Base-by-base conservation (phyloP, 495 filamentous ascomycete genomes). In the Viridothelium virens region DNA sequence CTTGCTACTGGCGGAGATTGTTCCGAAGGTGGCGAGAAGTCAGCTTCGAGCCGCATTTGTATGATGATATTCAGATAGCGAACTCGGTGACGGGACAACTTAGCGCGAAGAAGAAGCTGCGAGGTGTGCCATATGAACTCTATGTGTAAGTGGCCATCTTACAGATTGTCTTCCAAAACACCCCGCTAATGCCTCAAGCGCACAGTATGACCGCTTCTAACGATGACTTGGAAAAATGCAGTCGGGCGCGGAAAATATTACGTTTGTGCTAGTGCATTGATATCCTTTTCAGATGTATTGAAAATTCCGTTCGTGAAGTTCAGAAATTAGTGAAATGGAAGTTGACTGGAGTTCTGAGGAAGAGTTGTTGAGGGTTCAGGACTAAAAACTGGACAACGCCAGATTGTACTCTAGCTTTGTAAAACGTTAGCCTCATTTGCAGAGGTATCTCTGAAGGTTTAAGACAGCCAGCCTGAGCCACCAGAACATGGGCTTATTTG, bases 1-100 rank as follows among this genome's bases (percentile, higher is more conserved):
- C 69, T 10, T 75, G 73, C 63, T 75, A 75, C 56, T 75, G 73
- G 73, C 65, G 73, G 4, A 56, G 64, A 12, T 53, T 75, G 59
- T 65, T 70, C n/a, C 38, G 68, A 25, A 63, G 36, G 9, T 75
- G 71, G 70, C n/a, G 53, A 59, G 4, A 59, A 3, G 31, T 59
- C 53, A 59, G 53, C 53, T 59, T 59, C 36, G 53, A 59, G 53
- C 53, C 53, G 31, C 25, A 59, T 34, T 59, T 59, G 31, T 36
- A 59, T 59, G 53, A 59, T 9, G 31, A 33, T 36, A 36, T 59
- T 36, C 25, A 59, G 31, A 2, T 59, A 31, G 31, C 33, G 18
- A 31, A 53, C 18, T 18, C 48, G 18, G 18, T 25, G n/a, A 53
- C 48, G 48, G 48, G 48, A 53, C 12, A 53, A n/a, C 18, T 53